Evolutionary conservation across 2,329 filamentous ascomycete genomes (phyloP).

Genomic region (Bipolaris zeicola): DNA sequence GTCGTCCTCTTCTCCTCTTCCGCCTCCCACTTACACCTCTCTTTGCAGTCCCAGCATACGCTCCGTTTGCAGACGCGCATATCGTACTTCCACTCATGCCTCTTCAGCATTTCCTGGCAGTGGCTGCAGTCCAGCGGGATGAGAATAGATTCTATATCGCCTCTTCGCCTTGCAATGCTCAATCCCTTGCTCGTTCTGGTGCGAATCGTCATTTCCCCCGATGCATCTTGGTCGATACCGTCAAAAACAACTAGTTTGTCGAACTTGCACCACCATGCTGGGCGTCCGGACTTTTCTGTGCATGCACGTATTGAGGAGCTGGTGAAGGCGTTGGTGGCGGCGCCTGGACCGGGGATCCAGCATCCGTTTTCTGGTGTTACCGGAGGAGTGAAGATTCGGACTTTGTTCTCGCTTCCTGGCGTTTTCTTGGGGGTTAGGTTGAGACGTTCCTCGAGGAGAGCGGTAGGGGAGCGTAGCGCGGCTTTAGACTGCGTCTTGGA

Average conservation of each 20-base stretch:
- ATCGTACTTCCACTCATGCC: slow-evolving; percentile 45
- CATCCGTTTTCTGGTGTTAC: slow-evolving; percentile 36
- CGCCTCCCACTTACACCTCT: slow-evolving; percentile 41
- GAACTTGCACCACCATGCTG: slow-evolving; percentile 46
- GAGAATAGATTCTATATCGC: slow-evolving; percentile 38
- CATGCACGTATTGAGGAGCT: slow-evolving; percentile 36
- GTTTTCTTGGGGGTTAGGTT: slow-evolving; percentile 30
- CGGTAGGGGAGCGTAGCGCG: slow-evolving; percentile 40
- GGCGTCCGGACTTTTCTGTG: slow-evolving; percentile 28
- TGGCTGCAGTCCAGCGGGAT: slow-evolving; percentile 41
- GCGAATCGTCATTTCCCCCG: slow-evolving; percentile 21
- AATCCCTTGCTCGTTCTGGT: slow-evolving; percentile 41
- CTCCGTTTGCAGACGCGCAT: slow-evolving; percentile 40
- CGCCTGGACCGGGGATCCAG: slow-evolving; percentile 35
- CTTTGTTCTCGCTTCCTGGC: slow-evolving; percentile 22
- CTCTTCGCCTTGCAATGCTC: slow-evolving; percentile 35
- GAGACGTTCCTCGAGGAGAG: slow-evolving; percentile 37
- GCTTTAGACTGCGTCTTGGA: slow-evolving; percentile 38
- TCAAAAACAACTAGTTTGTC: slow-evolving; percentile 45
- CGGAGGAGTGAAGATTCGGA: slow-evolving; percentile 34
- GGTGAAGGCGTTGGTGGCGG: slow-evolving; percentile 28
- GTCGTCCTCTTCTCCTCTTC: slow-evolving; percentile 1
- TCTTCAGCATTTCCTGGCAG: slow-evolving; percentile 43
- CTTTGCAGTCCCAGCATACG: slow-evolving; percentile 44
- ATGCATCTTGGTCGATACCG: slow-evolving; percentile 22